phyloP scores from a whole-genome alignment of 1,284 basidiomycete species.

The Tilletia walkeri region DNA sequence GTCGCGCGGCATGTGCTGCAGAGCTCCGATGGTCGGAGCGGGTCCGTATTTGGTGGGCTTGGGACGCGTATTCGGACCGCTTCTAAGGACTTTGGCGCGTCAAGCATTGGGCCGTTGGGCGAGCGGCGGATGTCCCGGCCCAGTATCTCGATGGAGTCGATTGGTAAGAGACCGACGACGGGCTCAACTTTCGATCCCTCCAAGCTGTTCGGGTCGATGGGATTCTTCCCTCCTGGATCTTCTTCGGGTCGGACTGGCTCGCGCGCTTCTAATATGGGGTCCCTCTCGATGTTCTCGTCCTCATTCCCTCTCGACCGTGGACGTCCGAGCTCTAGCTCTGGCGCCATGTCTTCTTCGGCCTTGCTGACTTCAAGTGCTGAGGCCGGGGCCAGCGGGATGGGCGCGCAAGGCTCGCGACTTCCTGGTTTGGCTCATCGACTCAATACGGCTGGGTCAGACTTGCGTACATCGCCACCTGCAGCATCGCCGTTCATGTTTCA shows the following conservation, averaged over 20 bases:
- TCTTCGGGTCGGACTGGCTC: slow-evolving; percentile 9
- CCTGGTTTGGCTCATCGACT: slow-evolving; percentile 23
- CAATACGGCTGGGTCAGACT: slow-evolving; percentile 34
- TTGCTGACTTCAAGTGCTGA: slow-evolving; percentile 17
- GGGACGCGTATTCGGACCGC: slow-evolving; percentile 23
- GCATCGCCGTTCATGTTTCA: slow-evolving; percentile 46
- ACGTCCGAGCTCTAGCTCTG: slow-evolving; percentile 12
- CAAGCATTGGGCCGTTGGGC: slow-evolving; percentile 28
- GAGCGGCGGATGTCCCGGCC: slow-evolving; percentile 24
- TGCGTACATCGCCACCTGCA: slow-evolving; percentile 33
- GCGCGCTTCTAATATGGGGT: not conserved
- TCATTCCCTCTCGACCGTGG: slow-evolving; percentile 1
- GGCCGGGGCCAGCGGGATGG: not conserved
- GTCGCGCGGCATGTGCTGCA: slow-evolving; percentile 20
- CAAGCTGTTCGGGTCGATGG: not conserved
- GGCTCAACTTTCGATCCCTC: slow-evolving; percentile 4
- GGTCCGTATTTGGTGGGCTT: slow-evolving; percentile 31
- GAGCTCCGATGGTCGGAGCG: slow-evolving; percentile 33
- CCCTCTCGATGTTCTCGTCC: not conserved
- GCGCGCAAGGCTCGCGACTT: slow-evolving; percentile 23
- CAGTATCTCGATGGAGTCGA: slow-evolving; percentile 1
- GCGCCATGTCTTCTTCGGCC: slow-evolving; percentile 18
- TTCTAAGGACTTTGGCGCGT: slow-evolving; percentile 26
- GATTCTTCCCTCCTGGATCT: not conserved
- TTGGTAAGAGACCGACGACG: slow-evolving; percentile 8